These are phyloP conservation scores for Aureobasidium sp. DNA, from an alignment of 2,329 filamentous ascomycete species.

Conservation along the genomic window DNA sequence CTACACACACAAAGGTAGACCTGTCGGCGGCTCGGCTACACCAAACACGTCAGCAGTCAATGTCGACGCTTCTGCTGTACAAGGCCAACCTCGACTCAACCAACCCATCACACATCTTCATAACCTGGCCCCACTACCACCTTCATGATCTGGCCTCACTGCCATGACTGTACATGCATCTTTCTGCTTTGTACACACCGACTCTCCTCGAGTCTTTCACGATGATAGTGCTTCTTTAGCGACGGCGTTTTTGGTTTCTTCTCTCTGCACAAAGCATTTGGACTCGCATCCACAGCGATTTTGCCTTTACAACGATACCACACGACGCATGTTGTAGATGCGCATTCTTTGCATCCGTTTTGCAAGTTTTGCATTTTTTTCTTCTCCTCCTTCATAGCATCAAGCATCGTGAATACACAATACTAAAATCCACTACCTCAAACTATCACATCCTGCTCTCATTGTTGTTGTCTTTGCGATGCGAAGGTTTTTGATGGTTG, in stretches of 20 bases:
- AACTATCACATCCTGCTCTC: too few relatives aligned
- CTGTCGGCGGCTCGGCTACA: not conserved
- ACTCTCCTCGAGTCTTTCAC: not conserved
- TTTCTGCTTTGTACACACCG: not conserved
- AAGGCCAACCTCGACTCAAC: not conserved
- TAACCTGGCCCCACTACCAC: not conserved
- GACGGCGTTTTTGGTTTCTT: not conserved
- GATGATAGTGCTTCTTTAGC: not conserved
- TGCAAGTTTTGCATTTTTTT: not conserved
- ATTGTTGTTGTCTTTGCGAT: too few relatives aligned
- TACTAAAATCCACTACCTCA: too few relatives aligned
- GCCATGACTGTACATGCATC: not conserved
- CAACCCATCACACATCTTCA: not conserved
- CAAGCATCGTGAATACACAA: not conserved
- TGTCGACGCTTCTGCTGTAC: not conserved
- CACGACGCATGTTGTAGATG: not conserved
- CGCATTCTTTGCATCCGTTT: not conserved
- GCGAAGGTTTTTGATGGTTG: too few relatives aligned
- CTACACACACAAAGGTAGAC: slow-evolving; percentile 4
- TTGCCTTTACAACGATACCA: not conserved
- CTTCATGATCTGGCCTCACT: not conserved
- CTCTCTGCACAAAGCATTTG: not conserved
- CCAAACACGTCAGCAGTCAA: not conserved
- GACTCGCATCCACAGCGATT: not conserved
- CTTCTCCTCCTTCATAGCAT: not conserved